A percentile compares a stretch with the other conserved stretches of the same genome.
These are phyloP conservation scores for Combretum micranthum DNA, from an alignment of 345 rosid genomes.

Conservation along the genomic window DNA sequence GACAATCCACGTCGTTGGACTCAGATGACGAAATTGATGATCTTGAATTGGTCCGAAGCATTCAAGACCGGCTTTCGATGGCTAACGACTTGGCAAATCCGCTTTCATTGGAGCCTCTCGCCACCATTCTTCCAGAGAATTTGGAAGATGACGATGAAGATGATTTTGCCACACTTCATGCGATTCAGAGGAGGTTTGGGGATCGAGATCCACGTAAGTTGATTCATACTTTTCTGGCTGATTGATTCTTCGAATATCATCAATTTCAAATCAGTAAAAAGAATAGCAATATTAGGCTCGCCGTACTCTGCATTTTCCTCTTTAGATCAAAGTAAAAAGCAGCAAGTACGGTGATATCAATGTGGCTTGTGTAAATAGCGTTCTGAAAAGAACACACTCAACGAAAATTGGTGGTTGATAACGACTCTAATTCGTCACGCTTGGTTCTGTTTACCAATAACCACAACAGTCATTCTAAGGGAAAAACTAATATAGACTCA, in stretches of 20 bases:
- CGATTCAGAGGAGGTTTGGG: conserved; percentile 62
- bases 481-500: no score
- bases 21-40: conserved; percentile 45
- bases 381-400: no score
- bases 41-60: conserved; percentile 41
- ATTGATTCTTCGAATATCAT: background rate
- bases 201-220: conserved; percentile 49
- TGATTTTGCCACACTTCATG: conserved; percentile 66
- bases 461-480: no score
- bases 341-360: no score
- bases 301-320: no score
- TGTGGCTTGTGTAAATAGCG: no score
- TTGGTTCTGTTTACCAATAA: no score
- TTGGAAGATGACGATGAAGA: conserved; percentile 51
- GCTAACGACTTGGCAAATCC: conserved; percentile 27
- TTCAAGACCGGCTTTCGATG: conserved; percentile 41
- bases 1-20: conserved; percentile 17
- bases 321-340: no score
- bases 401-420: no score
- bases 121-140: conserved; percentile 24
- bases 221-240: background rate
- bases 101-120: conserved; percentile 24
- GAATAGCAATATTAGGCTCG: no score
- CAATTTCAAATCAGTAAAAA: background rate
- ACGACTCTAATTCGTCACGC: no score